phyloP scores from a whole-genome alignment of 768 basidiomycete species.

The Auriscalpium orientale region DNA sequence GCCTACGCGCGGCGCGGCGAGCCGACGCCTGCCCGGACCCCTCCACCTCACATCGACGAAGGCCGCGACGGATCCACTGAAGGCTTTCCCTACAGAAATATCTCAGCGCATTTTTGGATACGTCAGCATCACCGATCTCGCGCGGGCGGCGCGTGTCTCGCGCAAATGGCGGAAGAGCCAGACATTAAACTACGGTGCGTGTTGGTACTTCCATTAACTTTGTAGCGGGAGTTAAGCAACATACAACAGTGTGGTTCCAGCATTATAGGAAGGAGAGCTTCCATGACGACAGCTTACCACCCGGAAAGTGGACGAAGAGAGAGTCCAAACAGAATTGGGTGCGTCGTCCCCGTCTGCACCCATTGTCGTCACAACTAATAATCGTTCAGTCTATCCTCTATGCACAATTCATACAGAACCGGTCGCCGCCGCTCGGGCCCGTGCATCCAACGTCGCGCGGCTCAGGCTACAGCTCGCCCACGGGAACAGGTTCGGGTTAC shows the following conservation, averaged over 20 bases:
- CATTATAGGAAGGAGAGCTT: constrained; percentile 85
- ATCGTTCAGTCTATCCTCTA: constrained; percentile 1
- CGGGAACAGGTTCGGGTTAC: constrained; percentile 38
- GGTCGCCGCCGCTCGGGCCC: constrained; percentile 33
- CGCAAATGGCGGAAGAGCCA: constrained; percentile 86
- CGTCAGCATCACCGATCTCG: constrained; percentile 58
- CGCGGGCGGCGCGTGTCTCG: constrained; percentile 72
- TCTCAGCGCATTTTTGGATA: constrained; percentile 69
- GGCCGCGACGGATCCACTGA: constrained; percentile 49
- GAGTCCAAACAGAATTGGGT: constrained; percentile 96
- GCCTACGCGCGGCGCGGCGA: constrained; percentile 36
- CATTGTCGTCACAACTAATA: not conserved
- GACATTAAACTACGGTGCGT: constrained; percentile 81
- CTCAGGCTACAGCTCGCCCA: constrained; percentile 45
- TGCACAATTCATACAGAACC: constrained; percentile 12
- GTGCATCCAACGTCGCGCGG: constrained; percentile 22
- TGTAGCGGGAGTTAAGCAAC: not conserved
- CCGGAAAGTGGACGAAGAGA: constrained; percentile 85
- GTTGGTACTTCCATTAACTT: not conserved
- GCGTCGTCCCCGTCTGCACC: constrained; percentile 16
- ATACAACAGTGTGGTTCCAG: constrained; percentile 82
- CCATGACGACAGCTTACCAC: constrained; percentile 67
- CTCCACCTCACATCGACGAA: constrained; percentile 29
- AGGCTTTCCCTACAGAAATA: constrained; percentile 70
- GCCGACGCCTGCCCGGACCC: constrained; percentile 41